Evolutionary conservation across 2,329 filamentous ascomycete species (phyloP), one percentile per base, ranked within the genome.

Genomic region (Cercospora sp.): DNA sequence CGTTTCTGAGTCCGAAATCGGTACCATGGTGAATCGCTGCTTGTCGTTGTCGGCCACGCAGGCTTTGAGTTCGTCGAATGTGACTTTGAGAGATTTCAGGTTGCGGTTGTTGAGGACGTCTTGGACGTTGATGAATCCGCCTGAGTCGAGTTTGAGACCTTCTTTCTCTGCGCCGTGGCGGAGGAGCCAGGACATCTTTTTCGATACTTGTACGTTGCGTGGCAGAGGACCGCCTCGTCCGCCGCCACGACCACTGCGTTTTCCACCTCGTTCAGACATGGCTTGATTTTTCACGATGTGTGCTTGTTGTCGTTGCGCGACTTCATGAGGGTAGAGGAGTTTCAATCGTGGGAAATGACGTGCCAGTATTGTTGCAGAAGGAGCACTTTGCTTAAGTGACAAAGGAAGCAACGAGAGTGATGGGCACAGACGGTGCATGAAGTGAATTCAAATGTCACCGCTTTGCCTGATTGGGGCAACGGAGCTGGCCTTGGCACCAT

Each of bases 1-100:
- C 9, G 23, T n/a, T 13, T 57, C 13, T 4, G 26, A 26, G 16
- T 60, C 9, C 4, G 42, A 23, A 5, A 55, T 42, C 57, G 86
- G 86, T 63, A 93, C 89, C 76, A 98, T 84, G 1, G 89, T 87
- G 83, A 96, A 99, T 45, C 95, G 91, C 80, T 97, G 91, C 82
- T 99, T 99, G 76, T 94, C 91, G 77, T 93, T 96, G 60, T 86
- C 86, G 13, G 83, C 80, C 12, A 97, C 93, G 16, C 90, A 85
- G 9, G 84, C 78, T 64, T 87, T 83, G 70, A 99, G 84, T 72
- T 97, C 94, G 2, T 84, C 81, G 66, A 97, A 86, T 0, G 90
- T 91, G n/a, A 91, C 87, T 69, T 91, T 85, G 9, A 96, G 84
- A 3, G 87, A 87, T 70, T 87, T 87, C 64, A 97, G 80, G 55